Percentiles rank a stretch among this genome's conserved stretches.
Conservation (phyloP, 2,329 filamentous ascomycete genomes). For the Colletotrichum zoysiae region DNA sequence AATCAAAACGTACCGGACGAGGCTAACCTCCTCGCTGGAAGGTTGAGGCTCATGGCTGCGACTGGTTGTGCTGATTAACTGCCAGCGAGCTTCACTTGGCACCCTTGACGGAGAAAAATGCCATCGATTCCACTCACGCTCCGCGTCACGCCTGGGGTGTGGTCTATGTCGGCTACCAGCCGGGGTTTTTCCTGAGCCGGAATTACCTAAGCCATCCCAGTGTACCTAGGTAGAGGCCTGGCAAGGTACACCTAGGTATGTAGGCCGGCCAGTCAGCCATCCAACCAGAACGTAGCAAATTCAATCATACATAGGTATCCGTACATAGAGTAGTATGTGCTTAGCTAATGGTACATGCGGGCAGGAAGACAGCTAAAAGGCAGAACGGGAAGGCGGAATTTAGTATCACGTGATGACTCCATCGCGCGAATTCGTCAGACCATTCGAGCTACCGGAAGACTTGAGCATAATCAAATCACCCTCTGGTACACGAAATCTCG, state of each 20-base stretch:
- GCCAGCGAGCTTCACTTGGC: conserved; percentile 23
- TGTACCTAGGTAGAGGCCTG: background rate
- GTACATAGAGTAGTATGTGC: background rate
- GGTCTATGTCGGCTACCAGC: background rate
- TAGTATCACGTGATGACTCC: conserved; percentile 35
- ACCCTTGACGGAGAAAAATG: conserved; percentile 35
- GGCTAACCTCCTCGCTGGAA: conserved; percentile 43
- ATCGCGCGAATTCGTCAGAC: conserved; percentile 40
- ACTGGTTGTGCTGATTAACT: conserved; percentile 10
- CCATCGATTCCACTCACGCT: conserved; percentile 7
- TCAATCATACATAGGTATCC: conserved; percentile 14
- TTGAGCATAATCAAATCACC: conserved; percentile 27
- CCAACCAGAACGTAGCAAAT: conserved; percentile 17
- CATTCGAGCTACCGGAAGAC: conserved; percentile 31
- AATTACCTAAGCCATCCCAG: conserved; percentile 15
- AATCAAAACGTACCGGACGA: conserved; percentile 38
- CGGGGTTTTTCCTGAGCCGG: conserved; percentile 11
- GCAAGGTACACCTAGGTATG: too few species aligned
- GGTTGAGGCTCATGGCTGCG: conserved; percentile 43
- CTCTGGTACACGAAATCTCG: conserved; percentile 24
- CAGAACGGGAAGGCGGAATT: conserved; percentile 12
- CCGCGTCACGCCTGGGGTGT: conserved; percentile 3
- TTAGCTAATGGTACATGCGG: conserved; percentile 22
- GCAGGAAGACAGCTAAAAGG: background rate
- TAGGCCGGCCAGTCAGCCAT: conserved; percentile 5